Evolutionary conservation across 352 stramenopile species (phyloP).

Genomic region (Thalassiosira livingstoniorum): DNA sequence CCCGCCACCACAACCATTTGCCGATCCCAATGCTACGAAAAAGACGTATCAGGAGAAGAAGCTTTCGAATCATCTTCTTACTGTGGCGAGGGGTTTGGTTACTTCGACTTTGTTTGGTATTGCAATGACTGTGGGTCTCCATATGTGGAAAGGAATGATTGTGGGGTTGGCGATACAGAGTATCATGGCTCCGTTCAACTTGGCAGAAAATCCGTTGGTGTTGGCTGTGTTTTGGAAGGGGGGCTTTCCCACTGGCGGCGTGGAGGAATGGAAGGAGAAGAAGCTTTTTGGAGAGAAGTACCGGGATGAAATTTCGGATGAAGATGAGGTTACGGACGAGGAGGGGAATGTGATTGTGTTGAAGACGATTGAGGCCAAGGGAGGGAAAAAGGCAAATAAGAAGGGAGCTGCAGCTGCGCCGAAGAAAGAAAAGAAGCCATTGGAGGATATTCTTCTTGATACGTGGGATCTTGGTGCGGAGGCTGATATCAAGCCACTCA

Average conservation of each 20-base stretch:
- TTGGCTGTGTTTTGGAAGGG: conserved; percentile 67
- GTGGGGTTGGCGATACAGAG: conserved; percentile 86
- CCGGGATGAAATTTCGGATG: conserved; percentile 66
- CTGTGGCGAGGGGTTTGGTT: conserved; percentile 66
- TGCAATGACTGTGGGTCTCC: conserved; percentile 80
- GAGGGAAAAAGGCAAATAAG: conserved; percentile 1
- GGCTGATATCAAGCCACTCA: conserved; percentile 74
- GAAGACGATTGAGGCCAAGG: conserved; percentile 41
- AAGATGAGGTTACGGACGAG: conserved; percentile 76
- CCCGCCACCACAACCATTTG: conserved; percentile 79
- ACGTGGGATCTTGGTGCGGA: conserved; percentile 84
- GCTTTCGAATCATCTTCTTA: conserved; percentile 63
- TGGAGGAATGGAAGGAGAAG: conserved; percentile 53
- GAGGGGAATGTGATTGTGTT: conserved; percentile 71
- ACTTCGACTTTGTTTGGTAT: conserved; percentile 78
- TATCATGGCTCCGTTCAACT: conserved; percentile 83
- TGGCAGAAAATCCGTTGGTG: conserved; percentile 79
- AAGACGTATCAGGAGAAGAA: conserved; percentile 79
- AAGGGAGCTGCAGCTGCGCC: conserved; percentile 38
- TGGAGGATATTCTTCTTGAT: conserved; percentile 84
- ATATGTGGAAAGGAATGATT: conserved; percentile 86
- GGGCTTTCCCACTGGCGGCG: too few relatives aligned
- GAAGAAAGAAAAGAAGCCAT: conserved; percentile 45
- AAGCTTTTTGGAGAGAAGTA: conserved; percentile 83
- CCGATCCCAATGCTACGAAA: conserved; percentile 77